Conservation (phyloP, 441 rosid genomes). For the Erodium trifolium region DNA sequence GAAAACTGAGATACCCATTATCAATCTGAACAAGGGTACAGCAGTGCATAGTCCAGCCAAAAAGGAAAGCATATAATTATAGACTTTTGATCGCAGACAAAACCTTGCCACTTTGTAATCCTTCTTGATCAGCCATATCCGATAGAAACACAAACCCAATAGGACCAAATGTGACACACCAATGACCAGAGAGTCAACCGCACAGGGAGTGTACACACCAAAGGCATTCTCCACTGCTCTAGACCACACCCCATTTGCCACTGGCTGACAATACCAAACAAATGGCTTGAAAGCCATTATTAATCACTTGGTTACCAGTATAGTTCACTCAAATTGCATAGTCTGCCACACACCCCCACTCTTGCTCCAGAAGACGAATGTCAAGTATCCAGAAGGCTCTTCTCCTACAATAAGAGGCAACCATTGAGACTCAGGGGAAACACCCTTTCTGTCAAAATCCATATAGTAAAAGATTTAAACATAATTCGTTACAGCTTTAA, state of each 20-base stretch:
- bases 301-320: conserved; percentile 13
- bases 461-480: too few species aligned
- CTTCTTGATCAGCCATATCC: conserved; percentile 65
- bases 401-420: conserved; percentile 20
- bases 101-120: conserved; percentile 54
- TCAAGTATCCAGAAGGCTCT: neutral
- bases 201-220: conserved; percentile 92
- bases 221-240: conserved; percentile 67
- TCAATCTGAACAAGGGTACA: conserved; percentile 78
- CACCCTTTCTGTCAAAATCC: too few species aligned
- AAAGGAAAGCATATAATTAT: conserved; percentile 50
- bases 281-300: conserved; percentile 60
- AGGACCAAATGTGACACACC: conserved; percentile 56
- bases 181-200: conserved; percentile 67
- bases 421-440: neutral
- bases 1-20: conserved; percentile 69
- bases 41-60: conserved; percentile 66
- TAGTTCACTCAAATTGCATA: conserved; percentile 23
- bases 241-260: conserved; percentile 66
- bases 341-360: conserved; percentile 13
- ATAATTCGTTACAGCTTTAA: too few species aligned
- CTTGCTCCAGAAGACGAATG: conserved; percentile 7
- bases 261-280: conserved; percentile 85
- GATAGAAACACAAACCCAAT: conserved; percentile 55
- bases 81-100: conserved; percentile 66